phyloP scores from a whole-genome alignment of 352 stramenopile species.

The Thraustotheca clavata region DNA sequence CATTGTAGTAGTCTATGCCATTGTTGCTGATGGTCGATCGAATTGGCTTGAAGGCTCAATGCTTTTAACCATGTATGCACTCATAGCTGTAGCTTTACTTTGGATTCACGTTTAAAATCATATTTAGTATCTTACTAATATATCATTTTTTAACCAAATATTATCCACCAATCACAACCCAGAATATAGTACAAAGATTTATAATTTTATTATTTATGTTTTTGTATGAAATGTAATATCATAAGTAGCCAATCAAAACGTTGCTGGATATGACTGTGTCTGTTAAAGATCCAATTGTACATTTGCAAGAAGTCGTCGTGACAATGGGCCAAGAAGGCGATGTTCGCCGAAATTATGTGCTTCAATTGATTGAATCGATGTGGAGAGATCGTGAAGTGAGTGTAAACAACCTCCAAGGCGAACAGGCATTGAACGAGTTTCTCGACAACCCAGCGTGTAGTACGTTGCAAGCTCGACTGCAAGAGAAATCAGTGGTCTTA shows the following conservation, averaged over 20 bases:
- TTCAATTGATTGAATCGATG: slow-evolving; percentile 47
- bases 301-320: not conserved
- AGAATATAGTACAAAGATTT: not conserved
- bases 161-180: too few species aligned
- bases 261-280: not conserved
- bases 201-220: not conserved
- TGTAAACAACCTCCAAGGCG: slow-evolving; percentile 32
- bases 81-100: slow-evolving; percentile 77
- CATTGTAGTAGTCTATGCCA: slow-evolving; percentile 92
- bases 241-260: not conserved
- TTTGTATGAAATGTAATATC: not conserved
- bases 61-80: slow-evolving; percentile 86
- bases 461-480: slow-evolving; percentile 46
- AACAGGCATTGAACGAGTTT: slow-evolving; percentile 52
- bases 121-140: too few species aligned
- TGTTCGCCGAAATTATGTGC: slow-evolving; percentile 48
- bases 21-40: slow-evolving; percentile 85
- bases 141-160: not conserved
- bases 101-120: slow-evolving; percentile 59
- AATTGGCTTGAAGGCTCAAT: slow-evolving; percentile 91
- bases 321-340: slow-evolving; percentile 23
- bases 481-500: slow-evolving; percentile 2
- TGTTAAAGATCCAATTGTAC: not conserved
- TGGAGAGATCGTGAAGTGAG: slow-evolving; percentile 37
- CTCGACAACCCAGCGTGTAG: slow-evolving; percentile 58